These are phyloP conservation scores for Aspergillus aculeatinus DNA, from an alignment of 2,329 filamentous ascomycete genomes.

Conservation along the genomic window DNA sequence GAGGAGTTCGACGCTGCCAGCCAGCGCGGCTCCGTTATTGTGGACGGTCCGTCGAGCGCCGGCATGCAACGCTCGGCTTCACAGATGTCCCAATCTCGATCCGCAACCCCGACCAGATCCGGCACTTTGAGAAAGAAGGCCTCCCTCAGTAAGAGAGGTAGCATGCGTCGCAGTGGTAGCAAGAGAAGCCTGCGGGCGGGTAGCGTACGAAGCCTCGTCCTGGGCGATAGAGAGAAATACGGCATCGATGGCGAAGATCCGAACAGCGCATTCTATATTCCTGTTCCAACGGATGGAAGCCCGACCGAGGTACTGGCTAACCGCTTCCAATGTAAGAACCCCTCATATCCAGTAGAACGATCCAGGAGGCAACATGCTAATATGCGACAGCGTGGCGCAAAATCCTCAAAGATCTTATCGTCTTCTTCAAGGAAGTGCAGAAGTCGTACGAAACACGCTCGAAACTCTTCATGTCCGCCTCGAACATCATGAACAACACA, in stretches of 20 bases:
- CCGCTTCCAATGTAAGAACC: constrained; percentile 75
- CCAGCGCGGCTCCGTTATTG: constrained; percentile 34
- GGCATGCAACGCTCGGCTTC: constrained; percentile 42
- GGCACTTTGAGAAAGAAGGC: constrained; percentile 88
- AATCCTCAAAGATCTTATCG: constrained; percentile 87
- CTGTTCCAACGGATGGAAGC: constrained; percentile 80
- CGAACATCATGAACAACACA: constrained; percentile 80
- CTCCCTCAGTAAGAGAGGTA: constrained; percentile 71
- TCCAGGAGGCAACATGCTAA: constrained; percentile 14
- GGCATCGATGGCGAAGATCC: constrained; percentile 52
- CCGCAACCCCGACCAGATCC: constrained; percentile 48
- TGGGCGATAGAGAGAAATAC: constrained; percentile 62
- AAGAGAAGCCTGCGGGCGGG: constrained; percentile 79
- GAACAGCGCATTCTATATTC: constrained; percentile 84
- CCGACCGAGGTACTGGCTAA: constrained; percentile 85
- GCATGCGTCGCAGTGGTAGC: constrained; percentile 76
- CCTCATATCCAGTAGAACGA: neutral
- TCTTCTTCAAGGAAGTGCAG: constrained; percentile 91
- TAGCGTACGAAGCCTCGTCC: constrained; percentile 76
- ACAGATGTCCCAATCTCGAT: constrained; percentile 43
- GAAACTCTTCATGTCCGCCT: constrained; percentile 78
- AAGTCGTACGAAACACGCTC: constrained; percentile 80
- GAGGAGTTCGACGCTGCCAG: constrained; percentile 40
- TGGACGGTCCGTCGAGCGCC: constrained; percentile 29
- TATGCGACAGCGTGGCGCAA: constrained; percentile 76